Evolutionary conservation across 345 rosid genomes (phyloP).

Genomic region (Alliaria petiolata): DNA sequence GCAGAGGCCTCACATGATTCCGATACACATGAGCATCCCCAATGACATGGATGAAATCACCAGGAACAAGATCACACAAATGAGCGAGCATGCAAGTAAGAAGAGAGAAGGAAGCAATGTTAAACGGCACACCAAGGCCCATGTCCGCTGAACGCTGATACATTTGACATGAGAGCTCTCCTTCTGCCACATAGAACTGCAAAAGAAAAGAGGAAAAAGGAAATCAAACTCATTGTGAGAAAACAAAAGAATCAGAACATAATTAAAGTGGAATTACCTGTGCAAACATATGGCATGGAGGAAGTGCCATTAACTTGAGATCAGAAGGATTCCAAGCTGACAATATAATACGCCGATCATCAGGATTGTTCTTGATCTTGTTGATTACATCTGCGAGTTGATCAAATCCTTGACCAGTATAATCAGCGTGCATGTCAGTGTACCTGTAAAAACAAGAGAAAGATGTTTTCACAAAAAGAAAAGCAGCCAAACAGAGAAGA

Average conservation of each 20-base stretch:
- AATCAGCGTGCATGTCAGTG: constrained; percentile 88
- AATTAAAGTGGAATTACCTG: constrained; percentile 24
- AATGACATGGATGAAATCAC: constrained; percentile 68
- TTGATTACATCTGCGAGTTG: constrained; percentile 75
- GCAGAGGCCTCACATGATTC: constrained; percentile 71
- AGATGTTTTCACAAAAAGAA: background rate
- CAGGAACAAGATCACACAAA: constrained; percentile 78
- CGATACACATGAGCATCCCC: constrained; percentile 89
- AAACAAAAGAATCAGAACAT: background rate
- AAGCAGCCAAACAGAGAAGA: background rate
- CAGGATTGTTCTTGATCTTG: constrained; percentile 83
- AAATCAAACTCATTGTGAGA: background rate
- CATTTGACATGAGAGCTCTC: constrained; percentile 92
- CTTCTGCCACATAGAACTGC: constrained; percentile 75
- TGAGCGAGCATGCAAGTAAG: constrained; percentile 86
- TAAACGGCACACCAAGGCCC: constrained; percentile 96
- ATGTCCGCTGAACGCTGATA: constrained; percentile 97
- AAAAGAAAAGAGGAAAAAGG: background rate
- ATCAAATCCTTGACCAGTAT: constrained; percentile 88
- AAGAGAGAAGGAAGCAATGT: constrained; percentile 86
- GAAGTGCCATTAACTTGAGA: constrained; percentile 87
- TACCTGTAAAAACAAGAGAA: constrained; percentile 43
- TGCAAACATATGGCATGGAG: constrained; percentile 98
- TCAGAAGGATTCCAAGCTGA: constrained; percentile 99
- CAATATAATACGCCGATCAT: constrained; percentile 76